Evolutionary conservation across 129 eudicot genomes (phyloP), one percentile per base, ranked within the genome.

Genomic region (Chrysanthemum seticuspe): DNA sequence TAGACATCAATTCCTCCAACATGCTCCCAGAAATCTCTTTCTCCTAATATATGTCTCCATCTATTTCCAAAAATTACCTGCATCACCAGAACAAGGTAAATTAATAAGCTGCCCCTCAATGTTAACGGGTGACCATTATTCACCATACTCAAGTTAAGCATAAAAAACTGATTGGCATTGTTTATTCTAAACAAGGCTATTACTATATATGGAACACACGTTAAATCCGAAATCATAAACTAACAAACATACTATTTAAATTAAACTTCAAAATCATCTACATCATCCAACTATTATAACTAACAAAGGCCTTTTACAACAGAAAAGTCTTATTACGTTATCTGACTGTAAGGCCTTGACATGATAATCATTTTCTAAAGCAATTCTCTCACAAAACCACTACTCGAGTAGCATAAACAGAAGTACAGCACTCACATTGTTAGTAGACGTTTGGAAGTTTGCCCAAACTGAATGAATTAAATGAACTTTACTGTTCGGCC

Each of bases 1-100:
- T 87, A 94, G 68, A 90, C 89, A 83, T 94, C 98, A 65, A 94
- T 90, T 65, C 98, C 97, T 57, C 98, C 98, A 59, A 94, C 89
- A 81, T 85, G 97, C 80, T 94, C 97, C 98, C 98, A 94, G 82
- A 94, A 84, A 75, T 94, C 97, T 81, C 84, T 82, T 76, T 94
- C 97, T 67, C 98, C 98, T 48, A 94, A 60, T 59, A 94, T 85
- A 88, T 94, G 97, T 65, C 96, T 88, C 98, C 98, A 94, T 71
- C 98, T 87, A 71, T 94, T 87, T 73, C 98, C 98, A 85, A 94
- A 94, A 4, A 94, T 94, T 62, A 94, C 77, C 98, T 94, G 86
- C 70, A 82, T 71, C 48, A 62, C 58, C 70, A 79, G 56, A 47
- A 60, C 40, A 63, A 56, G 7, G 15, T n/a, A 76, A 44, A 27